phyloP scores from a whole-genome alignment of 208 protist species.

The Angomonas deanei region DNA sequence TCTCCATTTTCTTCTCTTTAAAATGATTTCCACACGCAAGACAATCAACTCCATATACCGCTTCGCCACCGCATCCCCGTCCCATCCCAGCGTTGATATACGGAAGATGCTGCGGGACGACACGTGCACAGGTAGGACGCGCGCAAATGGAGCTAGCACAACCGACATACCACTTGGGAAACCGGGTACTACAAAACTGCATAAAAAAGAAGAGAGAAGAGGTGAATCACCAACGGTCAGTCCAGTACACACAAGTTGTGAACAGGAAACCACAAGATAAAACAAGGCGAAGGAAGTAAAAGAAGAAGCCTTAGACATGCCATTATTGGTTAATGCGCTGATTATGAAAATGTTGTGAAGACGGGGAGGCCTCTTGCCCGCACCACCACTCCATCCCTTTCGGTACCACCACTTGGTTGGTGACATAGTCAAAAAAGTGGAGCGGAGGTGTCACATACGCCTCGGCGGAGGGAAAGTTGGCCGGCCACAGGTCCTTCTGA shows the following conservation, averaged over 20 bases:
- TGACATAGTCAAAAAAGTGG: constrained; percentile 86
- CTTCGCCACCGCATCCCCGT: constrained; percentile 43
- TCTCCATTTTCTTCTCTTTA: constrained; percentile 55
- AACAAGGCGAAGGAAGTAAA: background rate
- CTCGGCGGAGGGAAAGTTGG: constrained; percentile 83
- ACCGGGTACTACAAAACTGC: too few species aligned
- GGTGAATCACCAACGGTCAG: background rate
- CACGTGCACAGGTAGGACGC: background rate
- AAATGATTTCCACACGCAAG: constrained; percentile 24
- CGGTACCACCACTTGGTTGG: constrained; percentile 67
- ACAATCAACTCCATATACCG: constrained; percentile 67
- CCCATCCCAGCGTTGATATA: constrained; percentile 58
- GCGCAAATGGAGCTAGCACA: background rate
- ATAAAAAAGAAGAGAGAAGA: constrained; percentile 1
- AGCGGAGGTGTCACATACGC: constrained; percentile 65
- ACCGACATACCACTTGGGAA: too few species aligned
- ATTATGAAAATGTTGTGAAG: constrained; percentile 35
- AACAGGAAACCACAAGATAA: background rate
- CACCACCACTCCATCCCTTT: constrained; percentile 81
- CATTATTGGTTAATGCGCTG: background rate
- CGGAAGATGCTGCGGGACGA: constrained; percentile 18
- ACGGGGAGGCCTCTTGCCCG: constrained; percentile 32
- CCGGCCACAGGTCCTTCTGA: constrained; percentile 78
- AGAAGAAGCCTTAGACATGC: background rate
- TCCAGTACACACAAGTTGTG: background rate